Evolutionary conservation across 345 rosid species (phyloP).

Genomic region (Stellera chamaejasme): DNA sequence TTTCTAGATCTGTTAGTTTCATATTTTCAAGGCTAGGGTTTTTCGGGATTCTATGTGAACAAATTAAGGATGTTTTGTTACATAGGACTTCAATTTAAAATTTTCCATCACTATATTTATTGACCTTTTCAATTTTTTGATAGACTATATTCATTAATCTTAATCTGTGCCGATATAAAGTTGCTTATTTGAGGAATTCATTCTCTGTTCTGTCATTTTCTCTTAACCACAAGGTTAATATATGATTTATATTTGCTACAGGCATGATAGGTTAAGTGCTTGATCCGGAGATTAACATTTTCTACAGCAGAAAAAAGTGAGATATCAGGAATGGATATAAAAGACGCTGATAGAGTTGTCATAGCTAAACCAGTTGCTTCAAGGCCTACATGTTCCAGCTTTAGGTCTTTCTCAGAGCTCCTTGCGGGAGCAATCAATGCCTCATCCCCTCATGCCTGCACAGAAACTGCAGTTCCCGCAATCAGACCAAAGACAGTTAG

Average conservation of each 20-base stretch:
- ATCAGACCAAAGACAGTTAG: constrained; percentile 75
- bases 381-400: constrained; percentile 57
- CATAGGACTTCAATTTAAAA: no score
- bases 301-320: constrained; percentile 1
- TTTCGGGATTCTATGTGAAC: no score
- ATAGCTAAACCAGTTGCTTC: constrained; percentile 87
- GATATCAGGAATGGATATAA: constrained; percentile 46
- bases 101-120: not conserved
- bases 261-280: constrained; percentile 6
- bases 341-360: constrained; percentile 53
- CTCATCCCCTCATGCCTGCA: constrained; percentile 30
- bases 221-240: not conserved
- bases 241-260: constrained; percentile 1
- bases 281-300: not conserved
- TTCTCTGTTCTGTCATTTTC: constrained; percentile 4
- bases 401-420: constrained; percentile 67
- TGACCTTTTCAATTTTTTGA: not conserved
- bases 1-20: no score
- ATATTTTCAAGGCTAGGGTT: no score
- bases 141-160: not conserved
- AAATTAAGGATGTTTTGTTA: no score
- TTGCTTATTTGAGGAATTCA: not conserved
- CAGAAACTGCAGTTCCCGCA: constrained; percentile 42
- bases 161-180: not conserved
- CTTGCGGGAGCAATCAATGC: constrained; percentile 47